phyloP scores from a whole-genome alignment of 768 basidiomycete species.

The Tulasnella sp. region DNA sequence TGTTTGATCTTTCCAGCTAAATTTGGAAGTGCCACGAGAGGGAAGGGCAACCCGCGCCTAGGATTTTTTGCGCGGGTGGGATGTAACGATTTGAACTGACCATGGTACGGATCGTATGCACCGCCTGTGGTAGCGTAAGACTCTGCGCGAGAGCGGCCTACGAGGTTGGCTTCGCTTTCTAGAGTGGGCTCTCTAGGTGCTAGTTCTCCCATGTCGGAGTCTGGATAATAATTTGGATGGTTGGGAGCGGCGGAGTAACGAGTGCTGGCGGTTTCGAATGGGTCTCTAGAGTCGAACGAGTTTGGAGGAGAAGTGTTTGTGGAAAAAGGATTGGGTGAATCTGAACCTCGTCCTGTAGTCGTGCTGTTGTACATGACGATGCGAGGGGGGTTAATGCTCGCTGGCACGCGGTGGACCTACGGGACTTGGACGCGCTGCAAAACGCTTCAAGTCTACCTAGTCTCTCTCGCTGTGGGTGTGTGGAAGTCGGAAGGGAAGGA shows the following conservation, averaged over 20 bases:
- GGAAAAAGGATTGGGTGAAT: conserved; percentile 11
- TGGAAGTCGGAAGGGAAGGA: not conserved
- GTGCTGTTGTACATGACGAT: conserved; percentile 1
- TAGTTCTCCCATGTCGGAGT: conserved; percentile 18
- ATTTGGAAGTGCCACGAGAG: not conserved
- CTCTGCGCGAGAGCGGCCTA: not conserved
- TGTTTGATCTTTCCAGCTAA: not conserved
- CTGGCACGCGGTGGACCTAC: conserved; percentile 1
- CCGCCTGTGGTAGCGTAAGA: conserved; percentile 2
- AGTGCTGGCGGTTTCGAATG: not conserved
- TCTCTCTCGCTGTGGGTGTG: not conserved
- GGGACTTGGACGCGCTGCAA: not conserved
- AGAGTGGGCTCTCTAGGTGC: conserved; percentile 1
- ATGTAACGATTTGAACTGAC: conserved; percentile 7
- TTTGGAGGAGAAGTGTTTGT: conserved; percentile 13
- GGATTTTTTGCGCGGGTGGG: not conserved
- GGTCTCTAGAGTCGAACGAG: conserved; percentile 9
- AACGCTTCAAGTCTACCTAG: not conserved
- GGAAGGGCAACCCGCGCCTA: not conserved
- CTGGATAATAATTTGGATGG: conserved; percentile 10
- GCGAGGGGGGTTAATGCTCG: not conserved
- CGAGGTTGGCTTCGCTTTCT: conserved; percentile 6
- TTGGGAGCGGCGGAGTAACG: not conserved
- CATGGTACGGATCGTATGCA: conserved; percentile 12
- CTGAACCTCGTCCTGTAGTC: not conserved